These are phyloP conservation scores for Pseudocercospora vitis DNA, from an alignment of 2,329 filamentous ascomycete genomes.

Conservation along the genomic window DNA sequence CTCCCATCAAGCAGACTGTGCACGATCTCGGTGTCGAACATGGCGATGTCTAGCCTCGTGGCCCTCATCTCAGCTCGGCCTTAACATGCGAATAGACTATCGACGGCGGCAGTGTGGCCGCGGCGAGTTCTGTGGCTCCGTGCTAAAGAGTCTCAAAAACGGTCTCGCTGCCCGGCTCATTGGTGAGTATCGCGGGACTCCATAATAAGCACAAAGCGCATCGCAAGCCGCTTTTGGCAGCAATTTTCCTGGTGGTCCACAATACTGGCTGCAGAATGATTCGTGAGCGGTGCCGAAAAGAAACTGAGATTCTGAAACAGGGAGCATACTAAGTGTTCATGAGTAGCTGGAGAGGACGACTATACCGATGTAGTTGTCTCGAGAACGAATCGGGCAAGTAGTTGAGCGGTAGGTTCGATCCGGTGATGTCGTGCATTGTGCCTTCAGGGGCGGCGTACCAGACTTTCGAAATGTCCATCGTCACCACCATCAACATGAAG, in stretches of 20 bases:
- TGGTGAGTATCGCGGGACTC: neutral
- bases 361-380: constrained; percentile 1
- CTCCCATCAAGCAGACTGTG: neutral
- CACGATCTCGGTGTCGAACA: neutral
- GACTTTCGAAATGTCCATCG: neutral
- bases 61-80: neutral
- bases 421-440: neutral
- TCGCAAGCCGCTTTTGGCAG: neutral
- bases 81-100: neutral
- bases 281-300: neutral
- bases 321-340: neutral
- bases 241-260: neutral
- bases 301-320: neutral
- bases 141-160: neutral
- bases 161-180: neutral
- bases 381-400: neutral
- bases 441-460: neutral
- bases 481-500: no score
- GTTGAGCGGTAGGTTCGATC: neutral
- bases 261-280: neutral
- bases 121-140: neutral
- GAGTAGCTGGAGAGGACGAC: neutral
- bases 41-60: neutral
- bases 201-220: neutral
- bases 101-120: neutral